These are phyloP conservation scores for Fremontodendron californicum DNA, from an alignment of 345 rosid species.

Conservation along the genomic window DNA sequence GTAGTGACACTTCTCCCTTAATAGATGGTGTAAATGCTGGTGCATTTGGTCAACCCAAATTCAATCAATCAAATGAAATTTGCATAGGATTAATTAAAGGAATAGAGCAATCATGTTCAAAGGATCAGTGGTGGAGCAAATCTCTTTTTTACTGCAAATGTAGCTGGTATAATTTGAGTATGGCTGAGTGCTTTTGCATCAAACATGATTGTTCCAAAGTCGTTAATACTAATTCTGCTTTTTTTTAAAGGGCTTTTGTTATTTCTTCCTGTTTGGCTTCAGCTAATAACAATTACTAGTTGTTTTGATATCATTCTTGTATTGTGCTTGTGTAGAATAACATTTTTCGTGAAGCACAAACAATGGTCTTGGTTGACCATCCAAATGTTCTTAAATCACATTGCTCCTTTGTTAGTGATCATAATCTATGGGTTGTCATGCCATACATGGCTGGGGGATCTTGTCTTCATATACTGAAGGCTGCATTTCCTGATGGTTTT, in stretches of 20 bases:
- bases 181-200: background rate
- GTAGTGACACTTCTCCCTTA: background rate
- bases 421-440: conserved; percentile 95
- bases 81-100: background rate
- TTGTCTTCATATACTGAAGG: conserved; percentile 94
- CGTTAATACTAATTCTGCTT: background rate
- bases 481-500: conserved; percentile 91
- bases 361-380: conserved; percentile 93
- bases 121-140: background rate
- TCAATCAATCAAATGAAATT: background rate
- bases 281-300: background rate
- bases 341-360: conserved; percentile 89
- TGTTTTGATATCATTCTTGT: background rate
- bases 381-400: conserved; percentile 88
- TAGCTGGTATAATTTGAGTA: background rate
- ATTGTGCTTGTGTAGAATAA: conserved; percentile 45
- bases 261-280: background rate
- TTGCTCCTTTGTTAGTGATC: conserved; percentile 90
- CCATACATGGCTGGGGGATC: conserved; percentile 99
- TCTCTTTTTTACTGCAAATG: background rate
- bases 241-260: background rate
- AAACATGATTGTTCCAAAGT: background rate
- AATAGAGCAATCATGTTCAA: background rate
- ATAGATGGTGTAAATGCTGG: background rate
- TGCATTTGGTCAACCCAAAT: background rate